Base-by-base conservation (phyloP, 2,329 filamentous ascomycete genomes). In the Trichoderma pleuroti region DNA sequence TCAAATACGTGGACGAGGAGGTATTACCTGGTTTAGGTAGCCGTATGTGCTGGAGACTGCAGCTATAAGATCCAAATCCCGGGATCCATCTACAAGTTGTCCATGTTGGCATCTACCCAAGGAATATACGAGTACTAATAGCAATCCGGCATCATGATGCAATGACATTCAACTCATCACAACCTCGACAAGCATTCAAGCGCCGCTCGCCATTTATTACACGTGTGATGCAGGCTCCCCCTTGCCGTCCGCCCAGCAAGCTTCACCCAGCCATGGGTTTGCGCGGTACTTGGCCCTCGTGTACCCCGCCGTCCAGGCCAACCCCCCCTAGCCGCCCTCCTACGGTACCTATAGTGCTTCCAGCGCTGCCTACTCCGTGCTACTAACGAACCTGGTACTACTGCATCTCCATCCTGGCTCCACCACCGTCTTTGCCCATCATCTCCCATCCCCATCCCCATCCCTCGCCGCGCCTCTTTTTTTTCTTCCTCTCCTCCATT, bases 371-470 rank as follows among this genome's bases (percentile, higher is more conserved):
- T 36, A 56, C 49, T 56, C 62, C 46, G 46, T 28, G 46, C 63
- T 39, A 54, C 63, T 60, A 49, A 57, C 65, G 32, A 57, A 60
- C 57, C 59, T 63, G 60, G 57, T 30, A 30, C 59, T 36, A 24
- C 57, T 46, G 46, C 57, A 56, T 68, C 42, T 65, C 30, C 32
- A 42, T 62, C 61, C 63, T 16, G 68, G 64, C 64, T 71, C 68
- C 39, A 62, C 52, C 49, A 64, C 30, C 60, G 36, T 60, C 70
- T 39, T 39, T 32, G 66, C 34, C 32, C 68, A 60, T 62, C 66
- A 71, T 69, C 67, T 69, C 67, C 67, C 57, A 62, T 63, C 59
- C 54, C 67, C 57, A 62, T 63, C 59, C 54, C 56, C 59, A 34
- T 62, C 59, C 67, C 28, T 61, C 52, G 61, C 67, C 36, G 49